Conservation (phyloP, 176 grass and related monocot genomes). For the Zoysia pacifica region DNA sequence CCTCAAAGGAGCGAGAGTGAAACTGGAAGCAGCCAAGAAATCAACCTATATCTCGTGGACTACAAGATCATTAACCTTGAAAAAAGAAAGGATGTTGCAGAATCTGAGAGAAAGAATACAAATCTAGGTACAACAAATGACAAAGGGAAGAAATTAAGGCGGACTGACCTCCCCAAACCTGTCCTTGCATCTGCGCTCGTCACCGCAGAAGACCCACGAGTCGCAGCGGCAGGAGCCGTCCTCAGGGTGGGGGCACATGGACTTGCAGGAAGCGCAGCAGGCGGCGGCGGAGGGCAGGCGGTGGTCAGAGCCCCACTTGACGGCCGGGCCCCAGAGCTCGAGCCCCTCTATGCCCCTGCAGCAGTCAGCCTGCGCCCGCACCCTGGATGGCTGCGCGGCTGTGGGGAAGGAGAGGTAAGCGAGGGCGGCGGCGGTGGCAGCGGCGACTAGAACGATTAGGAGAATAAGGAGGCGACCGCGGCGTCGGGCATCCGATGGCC, state of each 20-base stretch:
- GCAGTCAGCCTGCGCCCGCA: constrained; percentile 37
- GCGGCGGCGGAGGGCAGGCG: constrained; percentile 49
- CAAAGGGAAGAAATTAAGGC: neutral
- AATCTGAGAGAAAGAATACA: neutral
- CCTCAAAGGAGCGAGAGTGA: too few relatives aligned
- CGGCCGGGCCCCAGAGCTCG: constrained; percentile 74
- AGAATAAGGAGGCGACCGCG: constrained; percentile 29
- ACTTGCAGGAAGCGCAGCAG: constrained; percentile 76
- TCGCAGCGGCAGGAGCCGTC: constrained; percentile 61
- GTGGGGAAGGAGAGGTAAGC: constrained; percentile 49
- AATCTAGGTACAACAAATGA: constrained; percentile 8
- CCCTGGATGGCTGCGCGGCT: neutral
- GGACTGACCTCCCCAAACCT: constrained; percentile 70
- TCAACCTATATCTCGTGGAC: neutral
- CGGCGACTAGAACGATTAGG: constrained; percentile 21
- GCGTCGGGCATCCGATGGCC: constrained; percentile 25
- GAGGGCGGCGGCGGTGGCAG: constrained; percentile 27
- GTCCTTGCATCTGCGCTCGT: constrained; percentile 57
- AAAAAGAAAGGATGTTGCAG: neutral
- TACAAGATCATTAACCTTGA: neutral
- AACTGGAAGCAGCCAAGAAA: too few relatives aligned
- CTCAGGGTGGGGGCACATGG: constrained; percentile 47
- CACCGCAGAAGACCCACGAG: constrained; percentile 91
- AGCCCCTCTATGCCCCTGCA: constrained; percentile 62
- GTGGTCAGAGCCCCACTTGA: constrained; percentile 70